These are phyloP conservation scores for Picea engelmannii DNA, from an alignment of 83 land plant species.

Conservation along the genomic window DNA sequence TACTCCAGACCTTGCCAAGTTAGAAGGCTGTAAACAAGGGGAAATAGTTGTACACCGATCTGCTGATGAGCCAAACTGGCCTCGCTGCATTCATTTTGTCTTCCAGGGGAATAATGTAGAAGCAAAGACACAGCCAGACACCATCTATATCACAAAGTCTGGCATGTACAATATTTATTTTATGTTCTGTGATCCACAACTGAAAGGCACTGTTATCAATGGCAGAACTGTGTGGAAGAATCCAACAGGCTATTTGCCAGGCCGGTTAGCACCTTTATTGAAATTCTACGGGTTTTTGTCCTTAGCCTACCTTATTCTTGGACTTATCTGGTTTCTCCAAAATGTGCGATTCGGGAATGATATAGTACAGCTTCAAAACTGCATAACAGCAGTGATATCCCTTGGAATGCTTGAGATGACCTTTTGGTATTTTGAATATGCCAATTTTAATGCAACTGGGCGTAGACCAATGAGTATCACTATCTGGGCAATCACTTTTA, in stretches of 20 bases:
- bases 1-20: conserved; percentile 23
- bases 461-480: conserved; percentile 36
- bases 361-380: conserved; percentile 39
- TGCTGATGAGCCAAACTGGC: conserved; percentile 27
- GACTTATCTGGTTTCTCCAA: conserved; percentile 36
- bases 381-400: conserved; percentile 35
- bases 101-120: conserved; percentile 26
- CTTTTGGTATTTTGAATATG: conserved; percentile 45
- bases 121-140: conserved; percentile 16
- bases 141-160: conserved; percentile 22
- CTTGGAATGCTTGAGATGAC: conserved; percentile 45
- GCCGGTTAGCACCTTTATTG: conserved; percentile 35
- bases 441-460: conserved; percentile 43
- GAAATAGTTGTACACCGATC: conserved; percentile 26
- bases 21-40: conserved; percentile 24
- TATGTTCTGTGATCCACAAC: conserved; percentile 38
- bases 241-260: conserved; percentile 40
- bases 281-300: conserved; percentile 38
- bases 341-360: conserved; percentile 33
- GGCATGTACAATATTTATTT: conserved; percentile 45
- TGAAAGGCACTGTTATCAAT: conserved; percentile 20
- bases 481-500: conserved; percentile 39
- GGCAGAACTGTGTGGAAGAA: conserved; percentile 41
- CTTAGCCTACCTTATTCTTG: conserved; percentile 34
- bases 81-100: conserved; percentile 19